Evolutionary conservation across 306 rosid species (phyloP), one percentile per base, ranked within the genome.

Genomic region (Lathyrus oleraceus): DNA sequence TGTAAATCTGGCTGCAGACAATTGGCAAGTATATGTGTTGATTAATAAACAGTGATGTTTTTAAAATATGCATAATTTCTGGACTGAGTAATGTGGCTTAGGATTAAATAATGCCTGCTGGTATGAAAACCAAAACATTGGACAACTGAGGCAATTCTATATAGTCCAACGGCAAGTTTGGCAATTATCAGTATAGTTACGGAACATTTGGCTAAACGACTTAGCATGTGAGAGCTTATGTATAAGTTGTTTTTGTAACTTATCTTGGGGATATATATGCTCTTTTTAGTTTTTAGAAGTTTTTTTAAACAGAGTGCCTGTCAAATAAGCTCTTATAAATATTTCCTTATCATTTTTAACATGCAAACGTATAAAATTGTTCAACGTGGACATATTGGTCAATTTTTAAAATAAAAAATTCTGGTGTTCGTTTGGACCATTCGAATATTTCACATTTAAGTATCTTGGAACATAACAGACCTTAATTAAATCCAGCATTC

Each of bases 401-500:
- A 54, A 66, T 27, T 27, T 13, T 20, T 17, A 35, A 5, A 8
- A 4, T 52, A 35, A 13, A 40, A 27, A 2, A 12, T 13, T 32
- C 27, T 69, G 38, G 71, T 40, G 53, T 53, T 44, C 61, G 35
- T 47, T 61, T 63, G 56, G 23, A 30, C 14, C 23, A 62, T 71
- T 75, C 21, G 38, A 60, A 56, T 5, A 30, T 56, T 52, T 39
- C 73, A 76, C 23, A 68, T 69, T 63, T 49, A 48, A 70, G 57
- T 42, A 67, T 53, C 49, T 70, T 12, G 43, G 61, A 32, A 69
- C 44, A 43, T 10, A 69, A 32, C 76, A 76, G 67, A 94, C 99
- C 96, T 91, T 91, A 61, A 95, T 91, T 80, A 95, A 70, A 87
- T 95, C 99, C 66, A 95, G 83, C 87, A 86, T 87, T 76, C 99